A percentile compares a stretch with the other conserved stretches of the same genome.
These are phyloP conservation scores for Cinchona pubescens DNA, from an alignment of 257 asterid species.

Conservation along the genomic window DNA sequence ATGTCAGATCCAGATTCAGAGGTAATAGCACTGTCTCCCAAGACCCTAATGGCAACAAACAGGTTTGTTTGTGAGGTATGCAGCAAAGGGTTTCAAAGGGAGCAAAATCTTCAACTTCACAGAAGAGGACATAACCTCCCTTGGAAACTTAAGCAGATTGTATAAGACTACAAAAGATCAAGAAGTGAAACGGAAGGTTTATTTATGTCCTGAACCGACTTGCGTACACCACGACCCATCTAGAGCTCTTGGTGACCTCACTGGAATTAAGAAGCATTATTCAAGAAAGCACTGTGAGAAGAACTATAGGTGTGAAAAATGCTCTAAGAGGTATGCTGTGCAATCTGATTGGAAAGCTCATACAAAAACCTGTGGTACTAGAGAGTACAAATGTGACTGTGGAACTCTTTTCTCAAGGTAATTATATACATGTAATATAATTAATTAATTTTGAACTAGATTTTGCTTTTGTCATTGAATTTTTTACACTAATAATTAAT, in stretches of 20 bases:
- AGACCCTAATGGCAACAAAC: slow-evolving; percentile 71
- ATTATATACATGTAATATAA: no score
- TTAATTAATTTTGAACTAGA: slow-evolving; percentile 5
- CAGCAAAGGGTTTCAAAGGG: slow-evolving; percentile 89
- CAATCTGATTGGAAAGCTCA: slow-evolving; percentile 97
- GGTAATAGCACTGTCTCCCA: slow-evolving; percentile 87
- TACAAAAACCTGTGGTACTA: slow-evolving; percentile 89
- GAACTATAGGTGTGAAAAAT: slow-evolving; percentile 85
- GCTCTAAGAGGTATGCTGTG: slow-evolving; percentile 83
- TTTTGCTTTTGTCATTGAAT: background rate
- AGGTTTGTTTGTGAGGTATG: slow-evolving; percentile 89
- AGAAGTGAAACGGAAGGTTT: slow-evolving; percentile 58
- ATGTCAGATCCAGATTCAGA: slow-evolving; percentile 84
- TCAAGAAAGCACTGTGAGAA: slow-evolving; percentile 91
- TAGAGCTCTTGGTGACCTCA: slow-evolving; percentile 88
- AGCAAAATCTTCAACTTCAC: slow-evolving; percentile 90
- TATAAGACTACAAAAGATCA: slow-evolving; percentile 50
- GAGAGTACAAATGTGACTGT: slow-evolving; percentile 93
- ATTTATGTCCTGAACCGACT: slow-evolving; percentile 74
- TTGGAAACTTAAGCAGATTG: slow-evolving; percentile 94
- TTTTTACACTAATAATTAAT: background rate
- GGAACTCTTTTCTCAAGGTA: slow-evolving; percentile 96
- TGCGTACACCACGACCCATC: slow-evolving; percentile 92
- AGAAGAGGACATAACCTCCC: slow-evolving; percentile 93
- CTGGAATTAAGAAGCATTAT: slow-evolving; percentile 92